Percentiles rank a stretch among this genome's conserved stretches.
Evolutionary conservation across 2,329 filamentous ascomycete species (phyloP).

Genomic region (Zasmidium citrigriseum): DNA sequence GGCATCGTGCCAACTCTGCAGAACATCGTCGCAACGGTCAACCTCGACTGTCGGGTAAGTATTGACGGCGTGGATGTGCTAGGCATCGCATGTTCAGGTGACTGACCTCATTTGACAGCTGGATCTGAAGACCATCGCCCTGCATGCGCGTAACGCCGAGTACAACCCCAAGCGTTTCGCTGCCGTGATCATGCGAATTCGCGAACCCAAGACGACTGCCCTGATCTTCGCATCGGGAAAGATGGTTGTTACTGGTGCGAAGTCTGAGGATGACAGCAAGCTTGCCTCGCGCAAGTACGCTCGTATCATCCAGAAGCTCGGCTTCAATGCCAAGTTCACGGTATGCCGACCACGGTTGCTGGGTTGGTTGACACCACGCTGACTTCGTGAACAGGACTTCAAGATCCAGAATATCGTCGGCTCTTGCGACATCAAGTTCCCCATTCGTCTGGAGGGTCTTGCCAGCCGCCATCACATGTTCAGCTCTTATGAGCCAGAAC

Average conservation of each 20-base stretch:
- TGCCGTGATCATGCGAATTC: constrained; percentile 87
- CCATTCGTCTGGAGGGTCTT: constrained; percentile 92
- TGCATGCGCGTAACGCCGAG: constrained; percentile 97
- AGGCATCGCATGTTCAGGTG: not conserved
- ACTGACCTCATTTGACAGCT: constrained; percentile 43
- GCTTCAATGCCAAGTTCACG: constrained; percentile 92
- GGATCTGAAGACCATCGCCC: constrained; percentile 97
- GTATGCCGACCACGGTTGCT: not conserved
- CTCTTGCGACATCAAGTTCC: constrained; percentile 99
- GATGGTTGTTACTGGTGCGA: constrained; percentile 98
- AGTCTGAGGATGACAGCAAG: constrained; percentile 97
- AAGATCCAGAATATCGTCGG: constrained; percentile 99
- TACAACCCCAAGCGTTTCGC: constrained; percentile 80
- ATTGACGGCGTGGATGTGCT: not conserved
- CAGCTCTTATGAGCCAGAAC: constrained; percentile 87
- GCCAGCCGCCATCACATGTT: constrained; percentile 98
- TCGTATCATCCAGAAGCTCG: constrained; percentile 98
- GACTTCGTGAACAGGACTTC: constrained; percentile 63
- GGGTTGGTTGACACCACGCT: not conserved
- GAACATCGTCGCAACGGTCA: constrained; percentile 78
- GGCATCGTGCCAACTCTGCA: constrained; percentile 27
- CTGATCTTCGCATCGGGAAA: constrained; percentile 98
- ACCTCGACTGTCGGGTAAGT: constrained; percentile 76
- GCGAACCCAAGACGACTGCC: constrained; percentile 97
- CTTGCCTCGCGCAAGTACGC: constrained; percentile 96